Evolutionary conservation across 202 grass and related monocot species (phyloP), one percentile per base, ranked within the genome.

Genomic region (Setaria italica): DNA sequence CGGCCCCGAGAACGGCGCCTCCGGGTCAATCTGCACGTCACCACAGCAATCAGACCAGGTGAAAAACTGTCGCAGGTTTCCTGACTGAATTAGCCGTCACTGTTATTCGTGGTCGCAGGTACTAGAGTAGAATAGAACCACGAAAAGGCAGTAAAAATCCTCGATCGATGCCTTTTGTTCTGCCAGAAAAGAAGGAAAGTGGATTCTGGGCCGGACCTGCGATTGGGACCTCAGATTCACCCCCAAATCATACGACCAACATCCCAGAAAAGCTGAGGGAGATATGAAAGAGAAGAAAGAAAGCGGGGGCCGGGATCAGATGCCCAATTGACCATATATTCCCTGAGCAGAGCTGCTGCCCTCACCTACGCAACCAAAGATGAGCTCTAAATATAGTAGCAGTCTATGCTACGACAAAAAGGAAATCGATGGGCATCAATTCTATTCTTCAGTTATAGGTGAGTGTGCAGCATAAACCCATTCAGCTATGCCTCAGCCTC

Each of bases 1-100:
- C 16, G 97, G 91, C 14, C 77, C 91, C 1, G 92, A 99, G 89
- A 99, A 99, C 3, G 97, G 93, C 60, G 93, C 88, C 58, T 99
- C 93, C 3, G 76, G 72, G 70, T 99, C 90, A 17, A 99, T 99
- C 97, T 99, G 88, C 86, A 80, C 56, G 69, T 45, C 17, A 12
- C 10, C 8, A n/a, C 9, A 55, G n/a, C 35, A 2, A 16, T 14
- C 85, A 67, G 48, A 53, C 10, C n/a, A 39, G 46, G 11, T 60
- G 33, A 79, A 88, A 30, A 46, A 43, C 5, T 11, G 15, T 10
- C 41, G 20, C 67, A 46, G 67, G 13, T 25, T 48, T 47, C 43
- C 46, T 49, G 25, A 50, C 70, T 30, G 4, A 49, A 48, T 32
- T 33, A 4, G 12, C 67, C 11, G 71, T 74, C 71, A 74, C 16